phyloP scores from a whole-genome alignment of 1,139 yeast species.

The Nakaseomyces delphensis region DNA sequence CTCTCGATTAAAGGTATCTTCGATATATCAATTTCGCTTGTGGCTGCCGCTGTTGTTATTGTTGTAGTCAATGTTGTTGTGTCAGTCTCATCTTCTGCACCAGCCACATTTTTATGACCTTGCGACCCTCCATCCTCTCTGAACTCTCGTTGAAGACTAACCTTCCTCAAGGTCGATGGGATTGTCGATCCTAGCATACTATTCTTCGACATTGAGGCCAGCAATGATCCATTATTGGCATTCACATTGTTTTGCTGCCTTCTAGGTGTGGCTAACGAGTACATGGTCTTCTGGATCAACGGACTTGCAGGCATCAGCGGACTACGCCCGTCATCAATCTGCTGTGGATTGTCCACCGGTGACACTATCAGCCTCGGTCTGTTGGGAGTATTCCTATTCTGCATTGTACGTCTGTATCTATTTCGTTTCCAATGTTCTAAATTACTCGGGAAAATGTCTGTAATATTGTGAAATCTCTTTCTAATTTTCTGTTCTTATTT shows the following conservation, averaged over 20 bases:
- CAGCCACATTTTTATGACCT: conserved; percentile 25
- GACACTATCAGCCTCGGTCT: conserved; percentile 1
- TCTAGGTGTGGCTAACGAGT: conserved; percentile 5
- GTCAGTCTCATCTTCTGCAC: conserved; percentile 34
- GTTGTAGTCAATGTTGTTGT: conserved; percentile 17
- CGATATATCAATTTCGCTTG: conserved; percentile 22
- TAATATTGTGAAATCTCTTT: no score
- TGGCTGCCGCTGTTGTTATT: neutral
- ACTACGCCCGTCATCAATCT: neutral
- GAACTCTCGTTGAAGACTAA: conserved; percentile 21
- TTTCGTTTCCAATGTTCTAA: no score
- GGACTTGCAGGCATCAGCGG: conserved; percentile 6
- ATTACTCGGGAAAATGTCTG: no score
- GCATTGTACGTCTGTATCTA: no score
- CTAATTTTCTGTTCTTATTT: no score
- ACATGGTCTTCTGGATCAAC: conserved; percentile 2
- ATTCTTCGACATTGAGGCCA: conserved; percentile 24
- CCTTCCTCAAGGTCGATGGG: conserved; percentile 28
- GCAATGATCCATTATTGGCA: conserved; percentile 14
- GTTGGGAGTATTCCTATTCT: conserved; percentile 3
- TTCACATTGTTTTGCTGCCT: conserved; percentile 10
- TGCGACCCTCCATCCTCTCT: conserved; percentile 6
- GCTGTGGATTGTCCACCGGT: neutral
- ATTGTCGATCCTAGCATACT: conserved; percentile 25
- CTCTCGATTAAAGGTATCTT: conserved; percentile 78